Base-by-base conservation (phyloP, 805 yeast genomes). In the Yarrowia sp. region DNA sequence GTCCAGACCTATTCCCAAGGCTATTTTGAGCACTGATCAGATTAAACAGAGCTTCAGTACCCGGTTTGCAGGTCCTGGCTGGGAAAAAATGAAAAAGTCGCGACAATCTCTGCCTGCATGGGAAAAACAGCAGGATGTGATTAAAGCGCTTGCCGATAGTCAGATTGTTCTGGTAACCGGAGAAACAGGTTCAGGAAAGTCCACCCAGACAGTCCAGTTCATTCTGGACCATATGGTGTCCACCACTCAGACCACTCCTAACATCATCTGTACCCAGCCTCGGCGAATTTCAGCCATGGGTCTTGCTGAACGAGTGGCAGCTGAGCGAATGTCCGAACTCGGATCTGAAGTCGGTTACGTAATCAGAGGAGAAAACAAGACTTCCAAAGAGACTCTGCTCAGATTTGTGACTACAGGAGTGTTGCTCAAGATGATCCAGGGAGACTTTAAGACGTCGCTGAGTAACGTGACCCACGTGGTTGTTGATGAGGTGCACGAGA, bases 141-240 rank as follows among this genome's bases (percentile, higher is more conserved):
- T 90, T 1, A 73, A 84, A 0, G 79, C 87, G 4, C 86, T 94
- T 4, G 81, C 82, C 38, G 70, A 80, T 0, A 85, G 90, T 74
- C 86, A 86, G 71, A 89, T 92, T 5, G 87, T 90, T 9, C 79
- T 94, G 42, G 84, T 94, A 45, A 94, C 98, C 1, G 99, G 98
- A 76, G 99, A 95, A 77, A 94, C 98, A 0, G 98, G 98, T 73
- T 93, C 98, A 0, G 98, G 98, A 73, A 94, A 94, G 75, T 91
- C 97, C 0, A 94, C 99, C 0, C 99, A 94, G 76, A 86, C 91
- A 5, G 97, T 92, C 7, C 99, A 94, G 76, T 94, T 92, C 72
- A 81, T 94, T 22, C 79, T 94, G 16, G 98, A 94, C 76, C 82
- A 87, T 48, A 74, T 91, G 70, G 74, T 78, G 0, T 69, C 63